Evolutionary conservation across 495 filamentous ascomycete genomes (phyloP), one percentile per base, ranked within the genome.

Genomic region (Aspergillus carlsbadensis): DNA sequence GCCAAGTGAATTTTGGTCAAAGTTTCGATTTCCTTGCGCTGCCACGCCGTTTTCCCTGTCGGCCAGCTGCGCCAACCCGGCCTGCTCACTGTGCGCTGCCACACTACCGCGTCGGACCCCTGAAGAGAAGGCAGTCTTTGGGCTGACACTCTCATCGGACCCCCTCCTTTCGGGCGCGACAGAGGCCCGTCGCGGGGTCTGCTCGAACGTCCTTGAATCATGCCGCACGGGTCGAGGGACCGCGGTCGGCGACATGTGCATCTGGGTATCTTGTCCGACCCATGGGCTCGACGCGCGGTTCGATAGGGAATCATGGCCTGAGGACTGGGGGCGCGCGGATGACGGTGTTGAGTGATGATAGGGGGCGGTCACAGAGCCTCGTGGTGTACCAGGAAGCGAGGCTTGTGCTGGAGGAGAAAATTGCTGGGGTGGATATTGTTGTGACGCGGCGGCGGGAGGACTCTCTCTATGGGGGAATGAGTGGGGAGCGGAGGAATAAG

Each of bases 371-470:
- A 71, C 74, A 11, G 77, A 79, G 7, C 76, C 78, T 34, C 80
- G 63, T 18, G 78, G 80, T 20, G 80, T 80, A 24, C 70, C 70
- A 26, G 78, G 72, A 20, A 80, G 65, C 15, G 77, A 79, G 17
- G 65, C 64, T 48, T 78, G 74, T 11, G 71, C 64, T 35, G 66
- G 64, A 18, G 74, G 66, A 33, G 74, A 69, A 33, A 76, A 75
- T 31, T 74, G 73, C 40, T 76, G 75, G 26, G 70, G 50, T 10
- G 65, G 62, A 33, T 69, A 68, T 43, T 68, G 49, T 48, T 76
- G 77, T 36, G 76, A 52, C 52, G 65, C 54, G 18, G 66, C 58
- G 20, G 69, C 68, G 37, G 74, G 70, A 31, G 78, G 71, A 63
- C 71, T 78, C 52, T 79, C 75, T 63, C 68, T 72, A 26, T 66